Evolutionary conservation across 73 alveolate genomes (phyloP), one percentile per base, ranked within the genome.

Genomic region (Tetrahymena thermophila): DNA sequence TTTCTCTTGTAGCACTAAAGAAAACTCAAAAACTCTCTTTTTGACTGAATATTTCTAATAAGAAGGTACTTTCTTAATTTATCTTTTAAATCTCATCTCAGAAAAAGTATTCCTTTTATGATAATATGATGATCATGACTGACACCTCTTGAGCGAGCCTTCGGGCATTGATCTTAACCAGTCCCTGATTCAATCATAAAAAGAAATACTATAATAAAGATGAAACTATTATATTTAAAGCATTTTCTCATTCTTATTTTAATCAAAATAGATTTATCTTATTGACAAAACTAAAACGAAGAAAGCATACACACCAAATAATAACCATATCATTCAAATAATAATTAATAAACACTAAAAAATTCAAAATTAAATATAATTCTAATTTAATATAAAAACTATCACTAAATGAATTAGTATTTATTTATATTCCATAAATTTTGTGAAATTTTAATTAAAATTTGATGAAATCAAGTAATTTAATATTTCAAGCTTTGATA

Each of bases 91-190:
- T 31, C 37, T 71, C 89, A 71, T 50, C 35, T 71, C 17, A 71
- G 35, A 13, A 19, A 2, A 71, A 10, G 37, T 71, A 28, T 23
- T 28, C 37, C 8, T 7, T 71, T 71, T 28, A n/a, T 71, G 89
- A 71, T 71, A 11, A 71, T 71, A 31, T 71, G 89, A 71, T 71
- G 89, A 71, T 71, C n/a, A 71, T 71, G 89, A 71, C 89, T 71
- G 89, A 71, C 89, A 71, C 89, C 89, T 71, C 89, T 71, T 71
- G 89, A 71, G 89, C 89, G 89, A 71, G 89, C 89, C 89, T 71
- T 71, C 89, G 89, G 89, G 89, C 89, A 31, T 71, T 71, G 89
- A 71, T 71, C 89, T 71, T 71, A 71, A 71, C 89, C 89, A 71
- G 89, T 71, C 89, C 89, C 89, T 71, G 89, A 71, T 50, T 34